Percentiles rank a stretch among this genome's conserved stretches.
Evolutionary conservation across 2,329 filamentous ascomycete species (phyloP).

Genomic region (Xylariaceae sp.): DNA sequence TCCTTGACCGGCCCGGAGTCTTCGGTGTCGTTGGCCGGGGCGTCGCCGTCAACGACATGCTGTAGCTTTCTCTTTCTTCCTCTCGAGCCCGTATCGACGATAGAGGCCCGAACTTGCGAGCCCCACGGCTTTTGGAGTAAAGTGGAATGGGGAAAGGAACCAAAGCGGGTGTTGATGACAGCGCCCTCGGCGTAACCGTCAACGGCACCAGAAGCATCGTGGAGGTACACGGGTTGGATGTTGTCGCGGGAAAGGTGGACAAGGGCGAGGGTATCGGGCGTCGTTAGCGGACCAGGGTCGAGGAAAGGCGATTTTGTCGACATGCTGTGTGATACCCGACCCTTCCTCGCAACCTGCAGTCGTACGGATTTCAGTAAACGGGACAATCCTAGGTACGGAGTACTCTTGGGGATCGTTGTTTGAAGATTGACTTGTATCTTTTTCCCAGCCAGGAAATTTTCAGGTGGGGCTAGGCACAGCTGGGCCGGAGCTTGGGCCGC

Average conservation of each 20-base stretch:
- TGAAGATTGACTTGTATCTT: too few species aligned
- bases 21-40: constrained; percentile 29
- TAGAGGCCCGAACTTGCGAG: constrained; percentile 80
- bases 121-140: constrained; percentile 79
- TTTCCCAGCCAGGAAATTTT: too few species aligned
- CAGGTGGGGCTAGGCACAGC: constrained; percentile 7
- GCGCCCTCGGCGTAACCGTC: constrained; percentile 70
- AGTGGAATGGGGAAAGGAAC: constrained; percentile 78
- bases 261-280: constrained; percentile 64
- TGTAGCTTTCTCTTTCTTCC: constrained; percentile 59
- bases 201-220: constrained; percentile 52
- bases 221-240: constrained; percentile 67
- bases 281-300: constrained; percentile 55
- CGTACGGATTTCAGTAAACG: too few species aligned
- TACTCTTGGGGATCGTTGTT: too few species aligned
- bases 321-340: too few species aligned
- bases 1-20: constrained; percentile 21
- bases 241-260: constrained; percentile 85
- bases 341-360: too few species aligned
- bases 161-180: constrained; percentile 86
- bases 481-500: too few species aligned
- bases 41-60: constrained; percentile 36
- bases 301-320: constrained; percentile 67
- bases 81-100: constrained; percentile 85
- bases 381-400: too few species aligned